These are phyloP conservation scores for Mucor racemosus DNA, from an alignment of 371 early-diverging fungal genomes.

Conservation along the genomic window DNA sequence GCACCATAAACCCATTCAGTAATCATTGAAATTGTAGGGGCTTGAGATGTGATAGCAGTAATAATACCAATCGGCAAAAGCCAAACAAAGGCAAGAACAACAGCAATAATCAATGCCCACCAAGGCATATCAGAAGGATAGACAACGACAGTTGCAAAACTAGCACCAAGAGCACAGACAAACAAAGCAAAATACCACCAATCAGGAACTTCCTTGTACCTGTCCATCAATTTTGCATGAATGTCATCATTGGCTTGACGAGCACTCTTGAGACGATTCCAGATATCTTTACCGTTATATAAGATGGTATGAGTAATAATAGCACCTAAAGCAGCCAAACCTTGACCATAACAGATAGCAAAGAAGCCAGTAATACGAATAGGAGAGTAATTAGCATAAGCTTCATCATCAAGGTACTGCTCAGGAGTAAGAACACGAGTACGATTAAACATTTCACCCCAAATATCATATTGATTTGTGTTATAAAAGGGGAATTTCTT, in stretches of 20 bases:
- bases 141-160: slow-evolving; percentile 51
- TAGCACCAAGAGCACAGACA: slow-evolving; percentile 34
- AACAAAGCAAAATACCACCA: slow-evolving; percentile 68
- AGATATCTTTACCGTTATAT: slow-evolving; percentile 69
- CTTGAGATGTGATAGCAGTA: slow-evolving; percentile 49
- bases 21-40: slow-evolving; percentile 49
- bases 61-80: slow-evolving; percentile 73
- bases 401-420: slow-evolving; percentile 60
- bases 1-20: slow-evolving; percentile 53
- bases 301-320: slow-evolving; percentile 69
- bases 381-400: slow-evolving; percentile 69
- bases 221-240: slow-evolving; percentile 61
- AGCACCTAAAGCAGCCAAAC: slow-evolving; percentile 68
- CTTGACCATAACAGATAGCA: slow-evolving; percentile 72
- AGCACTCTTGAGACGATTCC: slow-evolving; percentile 53
- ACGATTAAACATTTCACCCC: slow-evolving; percentile 55
- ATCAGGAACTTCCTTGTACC: slow-evolving; percentile 66
- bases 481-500: slow-evolving; percentile 66
- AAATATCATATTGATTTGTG: slow-evolving; percentile 59
- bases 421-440: slow-evolving; percentile 60
- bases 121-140: slow-evolving; percentile 62
- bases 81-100: slow-evolving; percentile 66
- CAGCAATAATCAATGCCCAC: slow-evolving; percentile 69
- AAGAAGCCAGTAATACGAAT: slow-evolving; percentile 79
- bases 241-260: slow-evolving; percentile 60